Evolutionary conservation across 192 early-diverging fungal species (phyloP).

Genomic region (Rhizoclosmatium sp.): DNA sequence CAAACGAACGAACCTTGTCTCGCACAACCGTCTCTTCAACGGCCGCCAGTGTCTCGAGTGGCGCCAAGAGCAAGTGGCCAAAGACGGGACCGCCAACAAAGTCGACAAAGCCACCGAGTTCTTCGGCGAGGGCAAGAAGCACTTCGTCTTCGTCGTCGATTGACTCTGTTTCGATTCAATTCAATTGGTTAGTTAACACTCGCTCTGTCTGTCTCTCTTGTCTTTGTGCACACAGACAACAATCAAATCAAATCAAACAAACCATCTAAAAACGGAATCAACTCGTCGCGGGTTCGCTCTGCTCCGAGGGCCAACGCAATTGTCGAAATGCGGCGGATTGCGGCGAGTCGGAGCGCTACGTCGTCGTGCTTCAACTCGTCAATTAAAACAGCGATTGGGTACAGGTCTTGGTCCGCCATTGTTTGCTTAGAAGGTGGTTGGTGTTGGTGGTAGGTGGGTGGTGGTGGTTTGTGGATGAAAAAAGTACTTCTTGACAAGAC

Average conservation of each 20-base stretch:
- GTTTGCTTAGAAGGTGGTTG: not conserved
- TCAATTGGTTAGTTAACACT: not conserved
- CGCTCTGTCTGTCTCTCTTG: not conserved
- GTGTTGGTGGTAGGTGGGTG: not conserved
- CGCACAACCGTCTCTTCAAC: slow-evolving; percentile 98
- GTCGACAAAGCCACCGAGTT: slow-evolving; percentile 91
- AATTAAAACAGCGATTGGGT: slow-evolving; percentile 89
- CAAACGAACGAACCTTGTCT: slow-evolving; percentile 77
- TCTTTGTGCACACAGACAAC: no score
- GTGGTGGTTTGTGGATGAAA: no score
- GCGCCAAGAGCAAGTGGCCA: slow-evolving; percentile 85
- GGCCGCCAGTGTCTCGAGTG: slow-evolving; percentile 96
- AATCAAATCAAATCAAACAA: not conserved
- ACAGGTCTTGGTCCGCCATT: slow-evolving; percentile 58
- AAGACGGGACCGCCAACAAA: slow-evolving; percentile 90
- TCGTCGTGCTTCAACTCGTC: slow-evolving; percentile 96
- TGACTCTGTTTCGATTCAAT: slow-evolving; percentile 74
- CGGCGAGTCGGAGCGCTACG: slow-evolving; percentile 80
- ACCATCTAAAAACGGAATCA: slow-evolving; percentile 98
- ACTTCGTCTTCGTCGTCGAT: slow-evolving; percentile 99
- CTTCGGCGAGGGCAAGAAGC: slow-evolving; percentile 89
- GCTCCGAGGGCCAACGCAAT: slow-evolving; percentile 94
- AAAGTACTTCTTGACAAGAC: no score
- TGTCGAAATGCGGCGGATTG: slow-evolving; percentile 79
- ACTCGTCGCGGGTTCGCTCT: slow-evolving; percentile 93